A percentile compares a stretch with the other conserved stretches of the same genome.
Conservation (phyloP, 805 yeast genomes). For the Nadsonia fulvescens region DNA sequence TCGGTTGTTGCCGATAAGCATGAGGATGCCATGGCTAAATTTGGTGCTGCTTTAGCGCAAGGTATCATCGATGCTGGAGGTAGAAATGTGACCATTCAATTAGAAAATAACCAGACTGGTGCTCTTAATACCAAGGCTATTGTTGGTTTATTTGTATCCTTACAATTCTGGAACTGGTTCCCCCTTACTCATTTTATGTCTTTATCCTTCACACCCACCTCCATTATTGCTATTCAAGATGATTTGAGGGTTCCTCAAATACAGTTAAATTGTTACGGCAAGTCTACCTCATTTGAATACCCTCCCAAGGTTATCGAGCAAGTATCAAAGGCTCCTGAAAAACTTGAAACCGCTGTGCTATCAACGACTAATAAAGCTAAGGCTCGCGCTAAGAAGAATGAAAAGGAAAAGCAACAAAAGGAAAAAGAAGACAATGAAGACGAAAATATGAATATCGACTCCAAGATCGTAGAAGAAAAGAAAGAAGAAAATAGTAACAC, state of each 20-base stretch:
- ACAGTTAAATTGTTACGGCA: constrained; percentile 62
- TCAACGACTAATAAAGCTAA: constrained; percentile 91
- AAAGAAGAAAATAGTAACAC: too few species aligned
- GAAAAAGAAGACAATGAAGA: constrained; percentile 11
- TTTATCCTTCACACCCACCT: constrained; percentile 82
- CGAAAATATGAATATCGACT: constrained; percentile 15
- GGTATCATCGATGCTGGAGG: constrained; percentile 99
- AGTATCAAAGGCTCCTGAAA: constrained; percentile 69
- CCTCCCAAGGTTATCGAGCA: constrained; percentile 77
- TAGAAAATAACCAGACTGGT: constrained; percentile 65
- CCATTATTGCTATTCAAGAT: constrained; percentile 68
- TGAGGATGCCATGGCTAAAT: constrained; percentile 92
- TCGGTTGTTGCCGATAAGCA: constrained; percentile 70
- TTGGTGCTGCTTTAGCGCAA: constrained; percentile 93
- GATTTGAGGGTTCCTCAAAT: constrained; percentile 80
- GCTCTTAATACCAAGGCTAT: constrained; percentile 81
- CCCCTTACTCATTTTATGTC: constrained; percentile 88
- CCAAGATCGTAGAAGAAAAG: constrained; percentile 10
- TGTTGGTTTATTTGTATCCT: constrained; percentile 76
- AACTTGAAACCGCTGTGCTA: constrained; percentile 79
- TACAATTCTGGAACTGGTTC: constrained; percentile 98
- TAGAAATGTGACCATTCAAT: constrained; percentile 82
- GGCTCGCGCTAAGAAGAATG: constrained; percentile 61
- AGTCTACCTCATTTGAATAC: constrained; percentile 63
- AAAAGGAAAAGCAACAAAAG: constrained; percentile 11